Evolutionary conservation across 2,329 filamentous ascomycete genomes (phyloP).

Genomic region (Paracoccidioides lutzii): DNA sequence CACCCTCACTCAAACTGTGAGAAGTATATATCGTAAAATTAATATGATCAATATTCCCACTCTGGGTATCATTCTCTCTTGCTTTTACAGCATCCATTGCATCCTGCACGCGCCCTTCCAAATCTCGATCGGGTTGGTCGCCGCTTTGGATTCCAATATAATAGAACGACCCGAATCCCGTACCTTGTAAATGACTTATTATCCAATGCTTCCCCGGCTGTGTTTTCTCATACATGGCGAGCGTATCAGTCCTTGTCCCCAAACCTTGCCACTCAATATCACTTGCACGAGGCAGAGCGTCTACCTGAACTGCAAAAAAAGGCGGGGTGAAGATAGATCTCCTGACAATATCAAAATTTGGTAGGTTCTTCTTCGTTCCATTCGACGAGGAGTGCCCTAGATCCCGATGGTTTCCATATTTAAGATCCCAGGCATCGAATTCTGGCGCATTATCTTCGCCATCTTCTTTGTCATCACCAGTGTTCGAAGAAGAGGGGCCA

Average conservation of each 20-base stretch:
- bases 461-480: conserved; percentile 5
- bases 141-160: conserved; percentile 20
- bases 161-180: conserved; percentile 13
- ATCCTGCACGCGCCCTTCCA: conserved; percentile 16
- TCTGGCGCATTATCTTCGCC: conserved; percentile 35
- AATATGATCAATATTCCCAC: conserved; percentile 3
- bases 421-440: conserved; percentile 38
- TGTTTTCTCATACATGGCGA: conserved; percentile 13
- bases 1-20: conserved; percentile 12
- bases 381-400: conserved; percentile 12
- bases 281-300: conserved; percentile 59
- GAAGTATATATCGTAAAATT: conserved; percentile 28
- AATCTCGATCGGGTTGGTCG: conserved; percentile 7
- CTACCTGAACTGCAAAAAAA: conserved; percentile 63
- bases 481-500: conserved; percentile 4
- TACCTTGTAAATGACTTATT: conserved; percentile 15
- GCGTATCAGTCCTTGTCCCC: conserved; percentile 38
- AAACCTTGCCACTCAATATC: conserved; percentile 74
- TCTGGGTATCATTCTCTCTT: not conserved
- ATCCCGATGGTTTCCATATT: conserved; percentile 44
- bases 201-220: conserved; percentile 12
- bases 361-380: conserved; percentile 15
- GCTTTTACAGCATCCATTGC: conserved; percentile 13
- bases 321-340: conserved; percentile 40
- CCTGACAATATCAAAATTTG: conserved; percentile 18